Conservation (phyloP, 768 basidiomycete genomes). For the Leccinum subgranulosum region DNA sequence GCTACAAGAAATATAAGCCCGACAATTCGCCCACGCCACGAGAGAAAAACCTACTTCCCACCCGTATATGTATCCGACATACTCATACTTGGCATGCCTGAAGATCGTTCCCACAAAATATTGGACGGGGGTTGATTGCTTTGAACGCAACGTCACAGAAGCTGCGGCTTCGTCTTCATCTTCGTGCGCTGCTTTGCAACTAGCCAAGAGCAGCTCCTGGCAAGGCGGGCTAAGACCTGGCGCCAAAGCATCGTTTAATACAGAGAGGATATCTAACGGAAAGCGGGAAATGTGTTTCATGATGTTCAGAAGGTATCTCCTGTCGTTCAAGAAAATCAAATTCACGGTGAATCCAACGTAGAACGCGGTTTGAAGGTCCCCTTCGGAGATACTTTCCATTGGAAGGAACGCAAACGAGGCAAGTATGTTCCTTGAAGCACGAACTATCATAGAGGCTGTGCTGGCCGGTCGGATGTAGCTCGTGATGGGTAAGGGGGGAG, state of each 20-base stretch:
- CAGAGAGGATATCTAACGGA: constrained; percentile 43
- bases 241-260: constrained; percentile 37
- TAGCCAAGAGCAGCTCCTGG: constrained; percentile 26
- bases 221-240: constrained; percentile 29
- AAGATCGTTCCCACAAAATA: constrained; percentile 53
- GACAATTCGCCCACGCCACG: background rate
- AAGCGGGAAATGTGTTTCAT: constrained; percentile 32
- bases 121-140: constrained; percentile 24
- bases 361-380: constrained; percentile 33
- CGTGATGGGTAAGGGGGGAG: constrained; percentile 15
- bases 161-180: constrained; percentile 29
- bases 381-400: constrained; percentile 26
- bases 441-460: constrained; percentile 37
- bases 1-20: constrained; percentile 9
- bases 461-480: constrained; percentile 29
- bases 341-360: constrained; percentile 38
- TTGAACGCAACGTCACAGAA: constrained; percentile 27
- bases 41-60: constrained; percentile 43
- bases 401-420: constrained; percentile 28
- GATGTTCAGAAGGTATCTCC: constrained; percentile 32
- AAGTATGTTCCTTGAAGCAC: constrained; percentile 40
- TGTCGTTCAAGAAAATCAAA: constrained; percentile 35
- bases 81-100: constrained; percentile 36
- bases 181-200: constrained; percentile 31
- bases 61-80: constrained; percentile 43